Base-by-base conservation (phyloP, 2,329 filamentous ascomycete species). In the Dactylellina cionopaga region DNA sequence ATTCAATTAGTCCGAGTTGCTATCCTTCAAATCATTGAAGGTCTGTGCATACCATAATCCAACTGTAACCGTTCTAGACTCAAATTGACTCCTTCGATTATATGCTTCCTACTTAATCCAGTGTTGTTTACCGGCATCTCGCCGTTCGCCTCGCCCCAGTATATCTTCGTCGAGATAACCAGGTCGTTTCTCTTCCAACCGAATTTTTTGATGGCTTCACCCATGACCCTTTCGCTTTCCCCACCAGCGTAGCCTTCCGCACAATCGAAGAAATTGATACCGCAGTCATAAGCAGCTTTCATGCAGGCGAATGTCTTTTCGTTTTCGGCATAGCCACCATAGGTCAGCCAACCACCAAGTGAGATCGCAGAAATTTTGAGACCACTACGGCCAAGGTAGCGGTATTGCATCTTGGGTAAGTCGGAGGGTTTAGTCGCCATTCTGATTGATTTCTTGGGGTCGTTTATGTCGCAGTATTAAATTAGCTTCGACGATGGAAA, bases 281-380 rank as follows among this genome's bases (percentile, higher is more conserved):
- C 85, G 33, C 81, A 80, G 77, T 87, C 84, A 75, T 85, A 87
- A 2, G 85, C 85, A 2, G 84, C 83, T 80, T 87, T 86, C 84
- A 88, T 87, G 78, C 85, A 87, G 55, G 83, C 82, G 77, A 85
- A 87, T 0, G 87, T 84, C 73, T 84, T 84, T 60, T 88, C 86
- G 78, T 87, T 85, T 62, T 88, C 87, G 27, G 91, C 87, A 76
- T 91, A 88, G 15, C 89, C 89, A 59, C 90, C 90, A 75, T 91
- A 92, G 0, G 90, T 92, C 56, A 92, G 83, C 88, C 88, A 89
- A 75, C 88, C 86, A 68, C 88, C 90, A 1, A 92, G 83, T 1
- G 88, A 89, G 74, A 92, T 89, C 46, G 87, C 85, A 25, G 89
- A 92, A 31, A 92, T 89, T 79, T 92, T 87, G 15, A 92, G 84